Evolutionary conservation across 2,329 filamentous ascomycete genomes (phyloP).

Genomic region (Aschersonia sp.): DNA sequence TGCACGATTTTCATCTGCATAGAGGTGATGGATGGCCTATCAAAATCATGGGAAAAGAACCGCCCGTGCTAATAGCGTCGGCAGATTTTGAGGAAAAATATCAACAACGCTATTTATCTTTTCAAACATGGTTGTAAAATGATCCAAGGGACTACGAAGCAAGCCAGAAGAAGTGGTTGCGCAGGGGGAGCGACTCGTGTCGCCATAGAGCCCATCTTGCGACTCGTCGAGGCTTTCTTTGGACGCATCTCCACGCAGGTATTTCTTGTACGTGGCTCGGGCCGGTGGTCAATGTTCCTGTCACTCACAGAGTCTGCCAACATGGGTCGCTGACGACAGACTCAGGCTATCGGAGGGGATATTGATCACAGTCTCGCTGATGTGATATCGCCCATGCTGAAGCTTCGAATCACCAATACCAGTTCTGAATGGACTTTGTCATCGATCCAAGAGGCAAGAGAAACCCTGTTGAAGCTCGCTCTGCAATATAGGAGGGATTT

Average conservation of each 20-base stretch:
- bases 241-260: slow-evolving; percentile 3
- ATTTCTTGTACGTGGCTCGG: not conserved
- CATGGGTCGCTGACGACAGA: not conserved
- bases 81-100: slow-evolving; percentile 1
- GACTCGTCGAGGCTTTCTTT: slow-evolving; percentile 3
- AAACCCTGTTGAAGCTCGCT: slow-evolving; percentile 1
- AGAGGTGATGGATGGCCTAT: not conserved
- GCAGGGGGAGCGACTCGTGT: not conserved
- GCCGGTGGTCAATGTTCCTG: not conserved
- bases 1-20: slow-evolving; percentile 5
- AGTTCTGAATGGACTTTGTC: not conserved
- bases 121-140: slow-evolving; percentile 2
- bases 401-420: not conserved
- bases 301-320: not conserved
- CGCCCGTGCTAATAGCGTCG: not conserved
- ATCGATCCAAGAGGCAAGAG: slow-evolving; percentile 3
- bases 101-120: slow-evolving; percentile 2
- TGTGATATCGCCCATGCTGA: slow-evolving; percentile 2
- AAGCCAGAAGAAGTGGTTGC: not conserved
- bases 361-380: slow-evolving; percentile 2
- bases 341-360: slow-evolving; percentile 2
- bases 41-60: not conserved
- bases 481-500: slow-evolving; percentile 1
- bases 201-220: not conserved
- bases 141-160: slow-evolving; percentile 1